Base-by-base conservation (phyloP, 352 stramenopile genomes). In the Pythium rishiriense region DNA sequence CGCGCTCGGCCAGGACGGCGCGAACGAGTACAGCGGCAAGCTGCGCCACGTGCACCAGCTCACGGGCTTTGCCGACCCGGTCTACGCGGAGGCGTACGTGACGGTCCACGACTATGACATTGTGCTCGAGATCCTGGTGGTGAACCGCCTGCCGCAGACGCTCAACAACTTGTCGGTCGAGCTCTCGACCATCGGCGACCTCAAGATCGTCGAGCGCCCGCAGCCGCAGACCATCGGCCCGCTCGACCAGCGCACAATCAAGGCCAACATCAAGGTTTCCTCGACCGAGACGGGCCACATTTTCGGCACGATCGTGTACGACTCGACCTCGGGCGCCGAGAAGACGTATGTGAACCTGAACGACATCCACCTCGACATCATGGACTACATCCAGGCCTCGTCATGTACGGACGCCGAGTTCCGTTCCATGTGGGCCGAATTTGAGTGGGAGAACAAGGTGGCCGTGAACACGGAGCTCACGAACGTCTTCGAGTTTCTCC, bases 401-500 rank as follows among this genome's bases (percentile, higher is more conserved):
- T 90, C 75, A 19, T 96, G 97, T 87, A 87, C 77, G 64, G 97
- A 99, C 73, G 92, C 98, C 68, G 87, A 91, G n/a, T 99, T 99
- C 86, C 93, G 98, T 64, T 87, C 83, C 7, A 99, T 99, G 97
- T 99, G 98, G 98, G 97, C 97, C 57, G 97, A 99, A 72, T 99
- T 99, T 75, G 98, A 99, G 82, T 99, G 98, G 98, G 98, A 99
- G 80, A 99, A 99, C 83, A 99, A 99, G 85, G 97, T 99, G 60
- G 83, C 88, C 4, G 93, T 99, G 47, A 97, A 98, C 76, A 99
- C 96, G 31, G 95, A 98, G 73, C 97, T 99, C 65, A 96, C 87
- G 42, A 97, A 98, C 70, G 83, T 99, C 42, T 94, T 98, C 61
- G 88, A 98, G 60, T 99, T 99, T 81, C 74, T 99, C 26, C 87